Conservation (phyloP, 768 basidiomycete genomes). For the Erythrobasidium yunnanense region DNA sequence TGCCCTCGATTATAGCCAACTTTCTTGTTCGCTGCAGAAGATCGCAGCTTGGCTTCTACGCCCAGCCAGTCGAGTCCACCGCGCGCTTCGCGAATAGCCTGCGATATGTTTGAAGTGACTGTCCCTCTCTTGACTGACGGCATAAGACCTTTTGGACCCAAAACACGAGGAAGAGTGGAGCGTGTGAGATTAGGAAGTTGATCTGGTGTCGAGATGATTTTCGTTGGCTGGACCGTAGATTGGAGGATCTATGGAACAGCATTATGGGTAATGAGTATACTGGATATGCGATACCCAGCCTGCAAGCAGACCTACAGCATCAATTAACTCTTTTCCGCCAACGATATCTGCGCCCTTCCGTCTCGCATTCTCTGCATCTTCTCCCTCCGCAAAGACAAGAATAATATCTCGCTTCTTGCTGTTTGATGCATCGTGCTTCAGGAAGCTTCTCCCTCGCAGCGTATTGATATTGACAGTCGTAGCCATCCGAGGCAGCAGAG, state of each 20-base stretch:
- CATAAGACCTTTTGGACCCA: conserved; percentile 86
- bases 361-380: conserved; percentile 67
- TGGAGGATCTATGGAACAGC: conserved; percentile 52
- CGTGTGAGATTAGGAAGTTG: conserved; percentile 65
- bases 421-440: conserved; percentile 54
- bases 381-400: conserved; percentile 85
- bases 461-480: conserved; percentile 52
- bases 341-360: conserved; percentile 80
- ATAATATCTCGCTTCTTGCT: conserved; percentile 60
- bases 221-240: conserved; percentile 65
- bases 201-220: conserved; percentile 69
- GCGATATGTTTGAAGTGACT: conserved; percentile 76
- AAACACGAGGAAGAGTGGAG: conserved; percentile 61
- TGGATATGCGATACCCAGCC: conserved; percentile 7
- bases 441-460: conserved; percentile 75
- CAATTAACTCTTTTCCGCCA: conserved; percentile 77
- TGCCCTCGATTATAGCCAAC: conserved; percentile 1
- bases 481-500: conserved; percentile 1
- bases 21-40: not conserved
- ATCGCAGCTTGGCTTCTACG: not conserved
- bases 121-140: conserved; percentile 87
- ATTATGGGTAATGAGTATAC: not conserved
- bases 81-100: conserved; percentile 65
- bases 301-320: conserved; percentile 53
- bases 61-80: conserved; percentile 84